phyloP scores from a whole-genome alignment of 75 land plant species.

The Picea sitchensis region DNA sequence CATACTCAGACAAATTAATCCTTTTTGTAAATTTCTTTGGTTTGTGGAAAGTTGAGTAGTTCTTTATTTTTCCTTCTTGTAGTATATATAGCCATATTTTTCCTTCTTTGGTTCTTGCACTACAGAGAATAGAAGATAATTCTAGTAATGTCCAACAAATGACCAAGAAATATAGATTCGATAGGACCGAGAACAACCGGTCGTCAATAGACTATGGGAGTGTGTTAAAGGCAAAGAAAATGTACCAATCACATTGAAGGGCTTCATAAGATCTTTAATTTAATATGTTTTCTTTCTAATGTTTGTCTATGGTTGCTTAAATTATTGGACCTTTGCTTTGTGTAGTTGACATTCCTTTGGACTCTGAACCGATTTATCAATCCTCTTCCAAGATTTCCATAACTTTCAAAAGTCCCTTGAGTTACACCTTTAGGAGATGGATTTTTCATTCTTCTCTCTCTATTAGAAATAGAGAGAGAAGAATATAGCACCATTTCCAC shows the following conservation, averaged over 20 bases:
- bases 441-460: background rate
- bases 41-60: background rate
- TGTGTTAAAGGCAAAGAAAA: background rate
- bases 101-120: too few relatives aligned
- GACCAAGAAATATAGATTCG: too few relatives aligned
- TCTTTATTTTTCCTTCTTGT: background rate
- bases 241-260: background rate
- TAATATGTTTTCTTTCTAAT: background rate
- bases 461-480: too few relatives aligned
- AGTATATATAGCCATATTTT: too few relatives aligned
- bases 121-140: too few relatives aligned
- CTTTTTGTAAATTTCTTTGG: background rate
- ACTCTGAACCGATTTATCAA: background rate
- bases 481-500: too few relatives aligned
- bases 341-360: too few relatives aligned
- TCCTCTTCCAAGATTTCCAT: background rate
- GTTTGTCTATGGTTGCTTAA: too few relatives aligned
- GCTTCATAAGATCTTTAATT: background rate
- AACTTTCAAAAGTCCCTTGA: background rate
- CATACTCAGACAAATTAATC: background rate
- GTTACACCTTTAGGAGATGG: background rate
- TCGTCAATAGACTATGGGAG: background rate
- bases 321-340: too few relatives aligned
- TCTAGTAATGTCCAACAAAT: too few relatives aligned
- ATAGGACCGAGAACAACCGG: too few relatives aligned